Percentiles rank a stretch among this genome's conserved stretches.
phyloP scores from a whole-genome alignment of 352 stramenopile species.

The Peronospora farinosa region DNA sequence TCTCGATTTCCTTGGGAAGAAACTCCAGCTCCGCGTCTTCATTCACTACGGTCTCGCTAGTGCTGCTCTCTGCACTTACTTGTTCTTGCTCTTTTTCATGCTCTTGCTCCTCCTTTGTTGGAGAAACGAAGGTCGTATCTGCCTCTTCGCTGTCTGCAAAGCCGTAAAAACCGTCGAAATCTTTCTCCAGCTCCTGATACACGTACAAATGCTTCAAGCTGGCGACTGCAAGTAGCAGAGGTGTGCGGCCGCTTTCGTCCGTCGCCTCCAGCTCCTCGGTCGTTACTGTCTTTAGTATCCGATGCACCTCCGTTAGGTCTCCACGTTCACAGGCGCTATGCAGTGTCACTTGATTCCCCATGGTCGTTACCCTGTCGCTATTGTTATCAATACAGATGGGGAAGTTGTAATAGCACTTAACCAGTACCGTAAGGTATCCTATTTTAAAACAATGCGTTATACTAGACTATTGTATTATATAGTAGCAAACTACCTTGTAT shows the following conservation, averaged over 20 bases:
- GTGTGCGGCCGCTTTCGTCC: conserved; percentile 70
- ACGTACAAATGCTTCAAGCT: conserved; percentile 43
- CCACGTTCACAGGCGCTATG: conserved; percentile 74
- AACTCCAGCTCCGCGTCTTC: conserved; percentile 32
- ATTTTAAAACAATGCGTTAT: neutral
- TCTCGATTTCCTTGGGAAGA: conserved; percentile 62
- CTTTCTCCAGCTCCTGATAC: conserved; percentile 40
- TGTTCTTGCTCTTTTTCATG: conserved; percentile 7
- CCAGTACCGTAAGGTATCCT: neutral
- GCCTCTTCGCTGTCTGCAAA: conserved; percentile 27
- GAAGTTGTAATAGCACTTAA: neutral
- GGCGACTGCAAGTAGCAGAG: conserved; percentile 64
- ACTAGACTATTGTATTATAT: too few species aligned
- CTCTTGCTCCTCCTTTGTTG: conserved; percentile 1
- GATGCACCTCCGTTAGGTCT: conserved; percentile 50
- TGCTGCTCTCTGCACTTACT: conserved; percentile 8
- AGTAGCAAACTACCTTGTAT: too few species aligned
- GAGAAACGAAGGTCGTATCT: conserved; percentile 1
- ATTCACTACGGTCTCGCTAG: conserved; percentile 31
- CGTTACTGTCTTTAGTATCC: conserved; percentile 54
- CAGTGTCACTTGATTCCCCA: conserved; percentile 80
- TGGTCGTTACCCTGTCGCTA: conserved; percentile 19
- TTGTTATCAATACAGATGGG: conserved; percentile 7
- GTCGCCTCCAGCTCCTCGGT: conserved; percentile 61
- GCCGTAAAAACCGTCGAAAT: conserved; percentile 35